A percentile compares a stretch with the other conserved stretches of the same genome.
Conservation (phyloP, 129 eudicot genomes). For the Heracleum sosnowskyi region DNA sequence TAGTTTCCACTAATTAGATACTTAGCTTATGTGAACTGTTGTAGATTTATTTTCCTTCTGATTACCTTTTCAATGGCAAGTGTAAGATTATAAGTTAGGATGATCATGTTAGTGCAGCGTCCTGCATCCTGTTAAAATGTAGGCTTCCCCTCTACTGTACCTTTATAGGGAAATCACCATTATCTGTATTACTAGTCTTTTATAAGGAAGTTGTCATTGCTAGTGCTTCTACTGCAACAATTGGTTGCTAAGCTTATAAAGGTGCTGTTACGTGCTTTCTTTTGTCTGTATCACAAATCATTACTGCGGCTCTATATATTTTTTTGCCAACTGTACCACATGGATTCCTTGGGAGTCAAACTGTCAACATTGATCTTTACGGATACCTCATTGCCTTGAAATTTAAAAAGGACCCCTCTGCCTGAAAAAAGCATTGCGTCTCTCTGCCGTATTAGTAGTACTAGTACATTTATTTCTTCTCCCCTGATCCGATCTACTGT, state of each 20-base stretch:
- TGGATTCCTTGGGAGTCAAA: background rate
- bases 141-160: background rate
- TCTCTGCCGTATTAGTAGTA: background rate
- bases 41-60: background rate
- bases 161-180: background rate
- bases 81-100: background rate
- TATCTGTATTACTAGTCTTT: background rate
- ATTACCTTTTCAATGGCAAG: background rate
- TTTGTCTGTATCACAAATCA: background rate
- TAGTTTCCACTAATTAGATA: background rate
- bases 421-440: background rate
- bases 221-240: background rate
- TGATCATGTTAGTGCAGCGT: background rate
- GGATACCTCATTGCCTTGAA: background rate
- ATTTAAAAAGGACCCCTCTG: background rate
- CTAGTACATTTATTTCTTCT: background rate
- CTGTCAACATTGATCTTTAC: background rate
- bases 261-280: background rate
- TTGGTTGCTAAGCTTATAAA: background rate
- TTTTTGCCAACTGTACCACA: background rate
- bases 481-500: background rate
- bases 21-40: background rate
- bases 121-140: background rate
- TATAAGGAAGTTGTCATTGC: background rate
- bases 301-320: background rate